phyloP scores from a whole-genome alignment of 2,329 filamentous ascomycete genomes.

The Trichoderma hamatum region DNA sequence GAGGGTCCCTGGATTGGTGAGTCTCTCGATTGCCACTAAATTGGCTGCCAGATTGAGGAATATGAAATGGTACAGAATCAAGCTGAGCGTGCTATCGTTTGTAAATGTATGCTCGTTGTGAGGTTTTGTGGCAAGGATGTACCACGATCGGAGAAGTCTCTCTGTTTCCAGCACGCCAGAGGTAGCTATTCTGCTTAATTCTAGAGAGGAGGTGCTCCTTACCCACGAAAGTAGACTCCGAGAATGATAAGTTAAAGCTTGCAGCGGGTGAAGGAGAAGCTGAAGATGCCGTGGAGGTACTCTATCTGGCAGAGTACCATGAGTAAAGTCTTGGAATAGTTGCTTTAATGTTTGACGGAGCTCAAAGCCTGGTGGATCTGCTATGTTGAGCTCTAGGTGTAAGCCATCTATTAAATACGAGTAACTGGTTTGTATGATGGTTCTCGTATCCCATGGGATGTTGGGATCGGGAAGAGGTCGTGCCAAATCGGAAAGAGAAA shows the following conservation, averaged over 20 bases:
- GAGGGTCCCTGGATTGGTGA: conserved; percentile 64
- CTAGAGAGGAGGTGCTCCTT: conserved; percentile 40
- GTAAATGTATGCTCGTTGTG: background rate
- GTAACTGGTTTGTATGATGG: background rate
- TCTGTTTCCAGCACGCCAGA: conserved; percentile 66
- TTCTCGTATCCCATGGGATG: conserved; percentile 54
- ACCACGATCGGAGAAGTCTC: conserved; percentile 66
- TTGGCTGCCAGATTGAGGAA: conserved; percentile 69
- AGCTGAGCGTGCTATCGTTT: conserved; percentile 25
- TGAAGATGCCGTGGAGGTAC: conserved; percentile 1
- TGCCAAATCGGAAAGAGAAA: conserved; percentile 66
- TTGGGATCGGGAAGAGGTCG: conserved; percentile 66
- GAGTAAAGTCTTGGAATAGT: conserved; percentile 3
- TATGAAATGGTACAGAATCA: conserved; percentile 72
- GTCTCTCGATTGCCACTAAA: conserved; percentile 67
- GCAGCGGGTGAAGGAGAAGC: conserved; percentile 58
- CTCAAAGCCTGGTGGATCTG: background rate
- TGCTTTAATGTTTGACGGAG: background rate
- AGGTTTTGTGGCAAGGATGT: conserved; percentile 57
- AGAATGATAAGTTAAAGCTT: conserved; percentile 49
- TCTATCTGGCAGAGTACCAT: background rate
- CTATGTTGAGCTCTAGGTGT: background rate
- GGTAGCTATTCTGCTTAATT: conserved; percentile 51
- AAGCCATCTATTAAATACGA: background rate
- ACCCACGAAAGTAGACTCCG: conserved; percentile 39